Conservation (phyloP, 495 filamentous ascomycete genomes). For the Lasiosphaeria hispida region DNA sequence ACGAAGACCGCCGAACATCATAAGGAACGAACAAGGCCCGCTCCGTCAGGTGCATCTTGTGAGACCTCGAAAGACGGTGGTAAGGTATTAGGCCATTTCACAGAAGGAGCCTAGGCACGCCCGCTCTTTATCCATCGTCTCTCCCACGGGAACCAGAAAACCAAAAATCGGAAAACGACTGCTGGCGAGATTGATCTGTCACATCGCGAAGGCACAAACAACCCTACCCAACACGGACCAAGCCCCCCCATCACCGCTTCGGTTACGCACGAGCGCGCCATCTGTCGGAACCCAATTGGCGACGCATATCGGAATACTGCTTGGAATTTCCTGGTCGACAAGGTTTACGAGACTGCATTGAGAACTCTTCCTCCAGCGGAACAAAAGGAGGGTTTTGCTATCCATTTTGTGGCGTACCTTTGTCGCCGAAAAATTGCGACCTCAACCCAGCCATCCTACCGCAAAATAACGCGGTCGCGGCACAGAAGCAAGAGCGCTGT, state of each 20-base stretch:
- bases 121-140: background rate
- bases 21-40: no score
- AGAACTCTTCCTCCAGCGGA: no score
- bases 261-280: no score
- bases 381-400: background rate
- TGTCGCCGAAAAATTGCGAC: conserved; percentile 5
- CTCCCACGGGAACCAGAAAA: background rate
- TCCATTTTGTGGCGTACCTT: background rate
- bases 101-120: background rate
- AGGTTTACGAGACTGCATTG: no score
- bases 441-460: background rate
- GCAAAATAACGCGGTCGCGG: background rate
- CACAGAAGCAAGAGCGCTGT: background rate
- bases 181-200: background rate
- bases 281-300: no score
- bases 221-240: no score
- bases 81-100: background rate
- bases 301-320: no score
- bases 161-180: no score
- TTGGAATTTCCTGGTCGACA: no score
- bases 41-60: no score
- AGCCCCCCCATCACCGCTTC: no score
- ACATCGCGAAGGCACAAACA: background rate
- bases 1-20: no score
- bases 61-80: background rate